Evolutionary conservation across 169 alveolate species (phyloP), one percentile per base, ranked within the genome.

Genomic region (Plasmodium berghei): DNA sequence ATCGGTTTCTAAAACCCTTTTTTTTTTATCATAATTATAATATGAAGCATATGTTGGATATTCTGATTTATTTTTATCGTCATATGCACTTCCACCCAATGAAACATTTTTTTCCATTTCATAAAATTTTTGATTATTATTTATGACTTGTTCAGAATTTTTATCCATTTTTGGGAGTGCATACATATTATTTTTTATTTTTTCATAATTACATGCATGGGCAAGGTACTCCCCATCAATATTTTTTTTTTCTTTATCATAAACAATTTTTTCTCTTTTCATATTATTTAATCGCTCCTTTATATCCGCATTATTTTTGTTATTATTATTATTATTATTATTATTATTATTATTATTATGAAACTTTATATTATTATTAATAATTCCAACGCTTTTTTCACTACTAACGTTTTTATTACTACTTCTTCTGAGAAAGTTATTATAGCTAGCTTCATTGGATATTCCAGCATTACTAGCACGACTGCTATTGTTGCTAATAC

Each of bases 241-340:
- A 9, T 26, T 52, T 72, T 72, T 66, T 20, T 77, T 75, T n/a
- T 63, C 89, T 42, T 77, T 62, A 42, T 77, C 89, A 54, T 56
- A 64, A 0, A 48, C 77, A n/a, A 18, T 52, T 45, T 59, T 77
- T 69, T 77, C 89, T 8, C 62, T 77, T 66, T 77, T 77, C n/a
- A 77, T 63, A 70, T 77, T 77, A 40, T 77, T 52, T 40, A 77
- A 24, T 64, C 52, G 63, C 6, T 77, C 75, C 28, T 66, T 77
- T 5, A 63, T 55, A 20, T 77, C 62, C 26, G 49, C 20, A 6
- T 62, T 34, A 40, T 48, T 62, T 34, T 48, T 62, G 22, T 75
- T 18, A 5, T 62, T 48, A 48, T 45, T 14, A 58, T 63, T 24
- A n/a, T 42, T 16, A 8, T 2, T 14, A 75, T 26, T 5, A 22